These are phyloP conservation scores for Salix koriyanagi DNA, from an alignment of 345 rosid genomes.

Conservation along the genomic window DNA sequence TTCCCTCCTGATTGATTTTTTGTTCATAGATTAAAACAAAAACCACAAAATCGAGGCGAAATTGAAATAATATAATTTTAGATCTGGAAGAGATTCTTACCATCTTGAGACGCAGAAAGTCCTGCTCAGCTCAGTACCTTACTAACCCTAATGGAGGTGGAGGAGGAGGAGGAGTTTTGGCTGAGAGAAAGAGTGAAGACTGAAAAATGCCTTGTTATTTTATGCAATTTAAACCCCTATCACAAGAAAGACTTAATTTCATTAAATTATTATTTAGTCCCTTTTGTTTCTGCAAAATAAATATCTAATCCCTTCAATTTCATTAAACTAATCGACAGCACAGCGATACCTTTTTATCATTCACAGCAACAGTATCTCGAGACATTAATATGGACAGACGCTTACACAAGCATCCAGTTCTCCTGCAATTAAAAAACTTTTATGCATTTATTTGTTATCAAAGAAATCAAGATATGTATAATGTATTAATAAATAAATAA, in stretches of 20 bases:
- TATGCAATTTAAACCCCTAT: background rate
- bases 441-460: too few relatives aligned
- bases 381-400: too few relatives aligned
- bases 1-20: conserved; percentile 33
- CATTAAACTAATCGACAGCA: background rate
- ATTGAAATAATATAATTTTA: background rate
- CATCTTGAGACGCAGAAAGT: conserved; percentile 9
- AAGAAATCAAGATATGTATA: too few relatives aligned
- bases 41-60: background rate
- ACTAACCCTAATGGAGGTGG: background rate
- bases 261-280: background rate
- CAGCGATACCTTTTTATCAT: too few relatives aligned
- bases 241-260: background rate
- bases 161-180: background rate
- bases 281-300: background rate
- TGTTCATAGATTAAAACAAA: background rate
- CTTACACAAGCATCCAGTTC: too few relatives aligned
- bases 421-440: too few relatives aligned
- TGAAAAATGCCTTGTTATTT: background rate
- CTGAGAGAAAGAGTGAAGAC: background rate
- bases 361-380: too few relatives aligned
- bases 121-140: background rate
- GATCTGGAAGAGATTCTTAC: background rate
- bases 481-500: too few relatives aligned
- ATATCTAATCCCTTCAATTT: background rate